Conservation (phyloP, 176 grass and related monocot species). For the Juncus effusus region DNA sequence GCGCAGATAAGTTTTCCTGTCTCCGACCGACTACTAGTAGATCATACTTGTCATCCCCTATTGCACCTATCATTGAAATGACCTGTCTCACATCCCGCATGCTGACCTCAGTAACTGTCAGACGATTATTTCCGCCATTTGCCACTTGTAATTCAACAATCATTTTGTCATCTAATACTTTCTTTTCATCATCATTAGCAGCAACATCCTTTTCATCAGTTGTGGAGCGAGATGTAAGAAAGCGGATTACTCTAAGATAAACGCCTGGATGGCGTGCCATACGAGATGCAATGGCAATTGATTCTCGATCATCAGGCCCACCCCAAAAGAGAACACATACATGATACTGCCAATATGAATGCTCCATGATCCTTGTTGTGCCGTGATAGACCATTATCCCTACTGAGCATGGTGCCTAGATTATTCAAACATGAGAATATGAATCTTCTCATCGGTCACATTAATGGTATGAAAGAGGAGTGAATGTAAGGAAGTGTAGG, state of each 20-base stretch:
- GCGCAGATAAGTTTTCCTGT: neutral
- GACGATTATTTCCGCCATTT: conserved; percentile 12
- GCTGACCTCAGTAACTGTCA: conserved; percentile 18
- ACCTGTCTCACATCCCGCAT: neutral
- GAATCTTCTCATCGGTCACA: no score
- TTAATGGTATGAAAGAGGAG: neutral
- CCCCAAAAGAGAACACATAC: conserved; percentile 36
- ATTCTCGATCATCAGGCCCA: conserved; percentile 37
- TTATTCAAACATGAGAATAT: neutral
- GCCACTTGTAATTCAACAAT: conserved; percentile 17
- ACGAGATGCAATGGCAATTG: conserved; percentile 16
- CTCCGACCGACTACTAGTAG: conserved; percentile 29
- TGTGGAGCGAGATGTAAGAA: neutral
- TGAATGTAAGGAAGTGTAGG: neutral
- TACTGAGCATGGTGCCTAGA: conserved; percentile 20
- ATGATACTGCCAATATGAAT: neutral
- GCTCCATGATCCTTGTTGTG: neutral
- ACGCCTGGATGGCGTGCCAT: conserved; percentile 18
- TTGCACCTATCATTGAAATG: neutral
- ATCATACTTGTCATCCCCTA: conserved; percentile 6
- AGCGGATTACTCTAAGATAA: conserved; percentile 12
- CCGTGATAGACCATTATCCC: conserved; percentile 34
- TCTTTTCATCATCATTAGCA: neutral
- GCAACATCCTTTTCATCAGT: neutral
- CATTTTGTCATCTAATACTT: conserved; percentile 21